Base-by-base conservation (phyloP, 225 moss, liverwort and hornwort species). In the Rhytidiadelphus loreus region DNA sequence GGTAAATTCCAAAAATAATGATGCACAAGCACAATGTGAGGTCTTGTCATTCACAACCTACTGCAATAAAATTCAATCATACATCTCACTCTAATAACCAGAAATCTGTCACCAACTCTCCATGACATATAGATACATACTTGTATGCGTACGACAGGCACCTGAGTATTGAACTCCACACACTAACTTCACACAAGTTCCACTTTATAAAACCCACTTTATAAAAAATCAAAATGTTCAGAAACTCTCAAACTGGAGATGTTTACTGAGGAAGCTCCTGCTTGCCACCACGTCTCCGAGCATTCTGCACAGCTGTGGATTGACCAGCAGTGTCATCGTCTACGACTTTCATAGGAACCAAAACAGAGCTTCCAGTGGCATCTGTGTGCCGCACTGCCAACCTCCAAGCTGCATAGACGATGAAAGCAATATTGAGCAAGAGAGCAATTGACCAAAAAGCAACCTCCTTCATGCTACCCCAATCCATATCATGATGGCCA, bases 381-480 rank as follows among this genome's bases (percentile, higher is more conserved):
- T 97, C 97, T 35, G 97, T 97, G 87, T 97, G 97, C 76, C 91
- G 91, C 87, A 92, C 94, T 68, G 97, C 96, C 78, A 96, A 88
- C 81, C 93, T 92, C 97, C 97, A 97, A 68, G 96, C 94, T 68
- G 96, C 95, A 53, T 89, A 94, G 2, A 95, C 1, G 53, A 97
- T 93, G 70, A 95, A 84, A 63, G 77, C 94, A 7, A 95, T 12
- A 52, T 97, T 91, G 24, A 48, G 83, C 43, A 93, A 9, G 68
- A 96, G 85, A n/a, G 94, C 95, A 52, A 93, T 4, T 6, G 83
- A 29, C 95, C 95, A 97, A 78, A 97, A 96, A 35, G 81, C 53
- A 72, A 96, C 85, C 87, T 96, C 97, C 71, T 89, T 90, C 89
- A 84, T 84, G 85, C 77, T 86, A 64, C 96, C 96, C 96, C 96